Percentiles rank a stretch among this genome's conserved stretches.
These are phyloP conservation scores for Biscogniauxia mediterranea DNA, from an alignment of 2,329 filamentous ascomycete genomes.

Conservation along the genomic window DNA sequence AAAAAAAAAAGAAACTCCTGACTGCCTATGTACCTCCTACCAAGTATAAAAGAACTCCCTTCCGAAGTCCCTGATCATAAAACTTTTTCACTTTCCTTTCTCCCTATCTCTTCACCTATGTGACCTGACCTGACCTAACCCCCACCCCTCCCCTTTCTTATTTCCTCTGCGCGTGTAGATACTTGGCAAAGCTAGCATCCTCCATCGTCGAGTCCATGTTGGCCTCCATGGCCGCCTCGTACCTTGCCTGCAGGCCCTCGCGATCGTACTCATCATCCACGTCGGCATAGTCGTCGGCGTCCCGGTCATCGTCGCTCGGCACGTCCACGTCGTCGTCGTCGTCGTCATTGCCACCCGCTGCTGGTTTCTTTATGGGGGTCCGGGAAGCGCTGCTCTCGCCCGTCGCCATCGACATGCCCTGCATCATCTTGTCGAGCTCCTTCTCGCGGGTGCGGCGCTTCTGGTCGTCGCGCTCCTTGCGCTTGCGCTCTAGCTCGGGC, in stretches of 20 bases:
- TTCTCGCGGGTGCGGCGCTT: slow-evolving; percentile 71
- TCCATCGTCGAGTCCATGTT: slow-evolving; percentile 50
- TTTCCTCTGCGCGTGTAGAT: slow-evolving; percentile 46
- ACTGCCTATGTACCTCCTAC: too few relatives aligned
- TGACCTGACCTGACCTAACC: background rate
- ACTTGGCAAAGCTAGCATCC: slow-evolving; percentile 63
- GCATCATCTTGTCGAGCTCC: slow-evolving; percentile 91
- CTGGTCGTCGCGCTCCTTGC: slow-evolving; percentile 70
- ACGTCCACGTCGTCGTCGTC: slow-evolving; percentile 50
- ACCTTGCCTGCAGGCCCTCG: slow-evolving; percentile 70
- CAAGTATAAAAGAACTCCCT: too few relatives aligned
- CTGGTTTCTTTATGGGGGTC: too few relatives aligned
- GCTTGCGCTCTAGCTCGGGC: slow-evolving; percentile 81
- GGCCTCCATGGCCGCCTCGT: slow-evolving; percentile 70
- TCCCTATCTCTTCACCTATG: background rate
- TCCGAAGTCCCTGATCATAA: too few relatives aligned
- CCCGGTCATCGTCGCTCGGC: slow-evolving; percentile 48
- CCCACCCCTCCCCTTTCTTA: slow-evolving; percentile 8
- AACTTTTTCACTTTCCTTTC: slow-evolving; percentile 1
- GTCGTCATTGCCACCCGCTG: slow-evolving; percentile 32
- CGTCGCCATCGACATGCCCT: slow-evolving; percentile 68
- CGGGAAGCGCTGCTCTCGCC: slow-evolving; percentile 20
- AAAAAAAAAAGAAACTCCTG: too few relatives aligned
- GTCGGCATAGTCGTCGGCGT: slow-evolving; percentile 58
- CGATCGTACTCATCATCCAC: slow-evolving; percentile 60